Conservation (phyloP, 495 filamentous ascomycete species). For the Aspergillus panamensis region DNA sequence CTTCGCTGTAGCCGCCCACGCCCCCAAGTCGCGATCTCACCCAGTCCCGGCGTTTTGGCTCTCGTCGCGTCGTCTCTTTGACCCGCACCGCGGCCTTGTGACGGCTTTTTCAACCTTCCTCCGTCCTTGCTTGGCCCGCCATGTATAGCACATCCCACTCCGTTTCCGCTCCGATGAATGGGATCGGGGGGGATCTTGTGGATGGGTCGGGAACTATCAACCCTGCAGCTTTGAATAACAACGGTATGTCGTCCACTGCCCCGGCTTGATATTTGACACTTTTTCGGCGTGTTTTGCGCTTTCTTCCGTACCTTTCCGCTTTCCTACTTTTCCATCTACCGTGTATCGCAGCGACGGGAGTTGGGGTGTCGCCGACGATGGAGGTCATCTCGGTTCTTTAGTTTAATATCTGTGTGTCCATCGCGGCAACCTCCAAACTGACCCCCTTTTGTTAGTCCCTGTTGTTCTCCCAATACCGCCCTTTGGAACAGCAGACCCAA, state of each 20-base stretch:
- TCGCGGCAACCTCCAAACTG: conserved; percentile 39
- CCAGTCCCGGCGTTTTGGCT: conserved; percentile 20
- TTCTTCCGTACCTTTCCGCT: neutral
- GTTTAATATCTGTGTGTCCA: conserved; percentile 18
- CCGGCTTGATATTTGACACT: neutral
- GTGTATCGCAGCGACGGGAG: conserved; percentile 7
- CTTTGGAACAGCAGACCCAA: conserved; percentile 45
- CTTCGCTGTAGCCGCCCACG: conserved; percentile 25
- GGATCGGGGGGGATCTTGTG: conserved; percentile 58
- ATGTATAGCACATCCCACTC: conserved; percentile 59
- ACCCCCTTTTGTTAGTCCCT: conserved; percentile 42
- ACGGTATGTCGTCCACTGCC: conserved; percentile 49
- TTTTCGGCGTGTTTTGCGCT: conserved; percentile 3
- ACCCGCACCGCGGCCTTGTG: conserved; percentile 35
- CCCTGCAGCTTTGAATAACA: conserved; percentile 66
- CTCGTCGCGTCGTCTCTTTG: conserved; percentile 28
- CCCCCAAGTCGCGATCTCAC: conserved; percentile 20
- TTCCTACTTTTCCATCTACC: neutral
- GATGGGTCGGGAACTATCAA: conserved; percentile 79
- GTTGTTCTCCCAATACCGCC: conserved; percentile 42
- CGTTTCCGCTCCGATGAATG: conserved; percentile 54
- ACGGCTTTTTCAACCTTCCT: conserved; percentile 29
- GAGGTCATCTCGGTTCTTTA: conserved; percentile 16
- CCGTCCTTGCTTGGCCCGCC: conserved; percentile 38
- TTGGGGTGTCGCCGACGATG: conserved; percentile 8